A percentile compares a stretch with the other conserved stretches of the same genome.
These are phyloP conservation scores for Citrus inodora DNA, from an alignment of 345 rosid genomes.

Conservation along the genomic window DNA sequence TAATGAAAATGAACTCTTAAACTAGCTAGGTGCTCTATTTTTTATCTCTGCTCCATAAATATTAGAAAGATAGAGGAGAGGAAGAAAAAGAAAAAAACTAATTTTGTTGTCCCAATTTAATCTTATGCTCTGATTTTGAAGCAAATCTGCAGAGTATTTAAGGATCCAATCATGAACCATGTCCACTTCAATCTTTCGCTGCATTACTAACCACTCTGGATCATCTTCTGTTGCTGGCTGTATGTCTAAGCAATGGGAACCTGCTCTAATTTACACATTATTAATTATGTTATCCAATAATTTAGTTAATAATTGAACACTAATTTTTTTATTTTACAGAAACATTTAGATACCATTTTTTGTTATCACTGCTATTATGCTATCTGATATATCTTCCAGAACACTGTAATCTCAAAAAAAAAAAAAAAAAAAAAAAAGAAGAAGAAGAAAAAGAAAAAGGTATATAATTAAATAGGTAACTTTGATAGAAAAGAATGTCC, in stretches of 20 bases:
- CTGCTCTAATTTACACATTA: background rate
- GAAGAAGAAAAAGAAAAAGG: background rate
- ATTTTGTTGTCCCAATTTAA: background rate
- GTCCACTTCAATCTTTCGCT: constrained; percentile 11
- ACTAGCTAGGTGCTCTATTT: no score
- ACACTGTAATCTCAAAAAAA: background rate
- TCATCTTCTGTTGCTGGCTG: background rate
- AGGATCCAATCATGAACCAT: constrained; percentile 12
- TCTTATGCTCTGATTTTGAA: background rate
- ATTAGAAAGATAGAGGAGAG: no score
- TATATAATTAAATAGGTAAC: background rate
- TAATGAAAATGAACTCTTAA: no score
- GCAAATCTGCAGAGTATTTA: constrained; percentile 15
- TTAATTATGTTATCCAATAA: no score
- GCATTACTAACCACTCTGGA: constrained; percentile 16
- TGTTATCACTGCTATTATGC: constrained; percentile 4
- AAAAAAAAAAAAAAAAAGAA: background rate
- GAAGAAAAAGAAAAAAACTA: no score
- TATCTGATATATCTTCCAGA: constrained; percentile 16
- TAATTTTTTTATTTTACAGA: no score
- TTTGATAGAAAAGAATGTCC: background rate
- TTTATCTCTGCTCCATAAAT: no score
- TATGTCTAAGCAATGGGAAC: constrained; percentile 28
- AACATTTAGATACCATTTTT: background rate
- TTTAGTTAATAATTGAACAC: no score